phyloP scores from a whole-genome alignment of 2,329 filamentous ascomycete genomes.

The Neospermospora avenae region DNA sequence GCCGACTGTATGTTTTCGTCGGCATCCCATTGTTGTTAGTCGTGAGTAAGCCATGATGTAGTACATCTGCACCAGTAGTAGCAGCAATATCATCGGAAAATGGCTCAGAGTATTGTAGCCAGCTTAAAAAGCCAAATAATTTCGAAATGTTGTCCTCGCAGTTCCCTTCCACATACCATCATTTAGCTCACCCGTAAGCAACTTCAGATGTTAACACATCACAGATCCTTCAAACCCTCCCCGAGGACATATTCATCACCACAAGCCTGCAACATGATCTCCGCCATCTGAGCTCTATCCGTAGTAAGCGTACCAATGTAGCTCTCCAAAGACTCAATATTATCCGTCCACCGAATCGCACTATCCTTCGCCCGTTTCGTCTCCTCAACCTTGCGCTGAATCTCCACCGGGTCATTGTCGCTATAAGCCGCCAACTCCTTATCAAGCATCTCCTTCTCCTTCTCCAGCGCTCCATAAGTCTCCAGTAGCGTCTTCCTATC shows the following conservation, averaged over 20 bases:
- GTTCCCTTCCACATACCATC: not conserved
- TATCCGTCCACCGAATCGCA: slow-evolving; percentile 34
- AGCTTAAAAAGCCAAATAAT: not conserved
- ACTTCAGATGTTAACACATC: not conserved
- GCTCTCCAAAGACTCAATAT: slow-evolving; percentile 33
- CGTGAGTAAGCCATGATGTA: not conserved
- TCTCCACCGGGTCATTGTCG: slow-evolving; percentile 33
- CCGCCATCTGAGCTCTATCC: slow-evolving; percentile 37
- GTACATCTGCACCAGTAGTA: not conserved
- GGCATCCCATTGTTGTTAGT: not conserved
- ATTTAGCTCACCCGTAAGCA: not conserved
- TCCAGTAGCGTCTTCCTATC: slow-evolving; percentile 30
- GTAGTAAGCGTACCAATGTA: slow-evolving; percentile 27
- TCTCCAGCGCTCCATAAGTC: slow-evolving; percentile 26
- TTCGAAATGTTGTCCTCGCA: not conserved
- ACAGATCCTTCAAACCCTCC: slow-evolving; percentile 43
- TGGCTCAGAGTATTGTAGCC: not conserved
- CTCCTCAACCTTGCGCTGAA: slow-evolving; percentile 31
- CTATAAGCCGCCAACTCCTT: slow-evolving; percentile 33
- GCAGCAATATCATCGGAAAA: not conserved
- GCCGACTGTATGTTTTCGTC: not conserved
- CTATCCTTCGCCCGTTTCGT: slow-evolving; percentile 29
- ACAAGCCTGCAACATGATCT: slow-evolving; percentile 40
- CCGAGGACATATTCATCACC: slow-evolving; percentile 47
- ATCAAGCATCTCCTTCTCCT: slow-evolving; percentile 32